phyloP scores from a whole-genome alignment of 2,329 filamentous ascomycete species.

The Cladophialophora psammophila region DNA sequence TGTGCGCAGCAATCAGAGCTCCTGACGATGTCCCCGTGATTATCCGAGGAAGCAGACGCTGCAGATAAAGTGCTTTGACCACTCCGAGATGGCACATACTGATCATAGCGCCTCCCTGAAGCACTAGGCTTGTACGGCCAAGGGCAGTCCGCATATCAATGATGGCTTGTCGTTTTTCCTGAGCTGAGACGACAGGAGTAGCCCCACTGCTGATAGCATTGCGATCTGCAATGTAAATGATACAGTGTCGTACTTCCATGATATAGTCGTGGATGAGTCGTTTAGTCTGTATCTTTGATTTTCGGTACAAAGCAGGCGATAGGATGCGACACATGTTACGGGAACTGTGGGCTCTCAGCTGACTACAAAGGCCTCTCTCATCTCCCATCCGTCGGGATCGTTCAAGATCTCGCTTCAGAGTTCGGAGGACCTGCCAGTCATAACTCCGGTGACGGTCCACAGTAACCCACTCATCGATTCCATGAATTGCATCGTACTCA shows the following conservation, averaged over 20 bases:
- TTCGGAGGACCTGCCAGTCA: constrained; percentile 34
- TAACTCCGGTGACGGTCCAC: constrained; percentile 27
- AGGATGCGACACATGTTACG: constrained; percentile 93
- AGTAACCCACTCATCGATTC: constrained; percentile 30
- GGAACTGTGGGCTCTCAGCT: constrained; percentile 49
- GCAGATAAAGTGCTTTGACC: constrained; percentile 82
- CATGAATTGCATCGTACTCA: constrained; percentile 29
- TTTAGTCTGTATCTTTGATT: constrained; percentile 87
- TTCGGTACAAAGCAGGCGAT: constrained; percentile 79
- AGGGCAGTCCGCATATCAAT: constrained; percentile 89
- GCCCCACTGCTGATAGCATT: constrained; percentile 63
- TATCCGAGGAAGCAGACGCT: constrained; percentile 83
- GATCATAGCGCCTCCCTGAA: constrained; percentile 91
- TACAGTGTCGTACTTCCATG: constrained; percentile 78
- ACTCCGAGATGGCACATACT: constrained; percentile 90
- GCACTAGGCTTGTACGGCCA: constrained; percentile 81
- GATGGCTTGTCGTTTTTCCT: constrained; percentile 83
- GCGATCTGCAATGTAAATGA: constrained; percentile 76
- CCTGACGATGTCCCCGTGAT: constrained; percentile 88
- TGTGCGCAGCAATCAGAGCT: constrained; percentile 81
- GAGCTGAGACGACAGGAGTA: constrained; percentile 65
- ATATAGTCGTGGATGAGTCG: constrained; percentile 91
- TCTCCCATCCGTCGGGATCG: constrained; percentile 30
- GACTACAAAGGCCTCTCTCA: constrained; percentile 32
- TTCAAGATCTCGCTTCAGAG: constrained; percentile 33